Evolutionary conservation across 73 alveolate species (phyloP), one percentile per base, ranked within the genome.

Genomic region (Blepharisma stoltei): DNA sequence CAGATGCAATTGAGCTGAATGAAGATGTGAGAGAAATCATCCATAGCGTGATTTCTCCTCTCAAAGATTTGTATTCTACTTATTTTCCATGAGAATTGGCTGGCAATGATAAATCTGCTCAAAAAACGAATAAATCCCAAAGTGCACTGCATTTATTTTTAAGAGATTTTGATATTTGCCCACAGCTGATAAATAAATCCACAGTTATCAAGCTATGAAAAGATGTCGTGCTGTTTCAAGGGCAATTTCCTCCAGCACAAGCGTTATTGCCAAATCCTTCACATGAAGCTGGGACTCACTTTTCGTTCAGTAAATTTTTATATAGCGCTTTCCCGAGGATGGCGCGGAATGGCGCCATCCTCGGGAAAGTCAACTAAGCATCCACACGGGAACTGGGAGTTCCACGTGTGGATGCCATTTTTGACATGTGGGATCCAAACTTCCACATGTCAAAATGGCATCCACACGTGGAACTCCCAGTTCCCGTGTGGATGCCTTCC

Each of bases 91-190:
- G 79, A 54, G 95, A 88, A 67, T 21, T 69, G 18, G 76, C 78
- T 14, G 70, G 81, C 5, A 52, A 11, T 52, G 83, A 83, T 5
- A 54, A 44, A 27, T 78, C 38, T 20, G 84, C 69, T 20, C 70
- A 76, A 66, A 52, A 81, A 11, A 44, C 41, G 32, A 69, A 65
- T 38, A 11, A 55, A 69, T 71, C 78, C 14, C 92, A 88, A 47
- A 88, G 81, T 52, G 71, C 81, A 9, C 49, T 84, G 20, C 68
- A 71, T 48, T 84, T 70, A 52, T 77, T 88, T 50, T 20, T 88
- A 45, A 84, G 86, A 53, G 91, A 78, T 70, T 88, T 52, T 54
- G 95, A 88, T 48, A 80, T 88, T 4, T 83, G 89, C 60, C 95
- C 95, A 6, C 55, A 81, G 0, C 38, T 88, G 37, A 21, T 88